phyloP scores from a whole-genome alignment of 768 basidiomycete species.

The Amyloporia xantha region DNA sequence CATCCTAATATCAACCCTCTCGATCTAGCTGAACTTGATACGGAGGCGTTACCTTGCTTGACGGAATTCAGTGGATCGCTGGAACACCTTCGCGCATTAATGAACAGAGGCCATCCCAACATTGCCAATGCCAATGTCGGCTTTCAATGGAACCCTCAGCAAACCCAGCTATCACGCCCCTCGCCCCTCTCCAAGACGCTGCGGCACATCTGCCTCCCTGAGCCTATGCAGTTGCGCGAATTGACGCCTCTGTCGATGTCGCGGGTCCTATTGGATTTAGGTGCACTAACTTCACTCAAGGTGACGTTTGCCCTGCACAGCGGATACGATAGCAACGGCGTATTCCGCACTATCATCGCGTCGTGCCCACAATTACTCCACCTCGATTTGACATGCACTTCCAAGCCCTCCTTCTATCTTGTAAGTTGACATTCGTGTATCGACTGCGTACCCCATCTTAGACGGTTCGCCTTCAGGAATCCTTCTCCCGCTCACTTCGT shows the following conservation, averaged over 20 bases:
- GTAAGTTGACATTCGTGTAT: conserved; percentile 31
- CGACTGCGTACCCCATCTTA: background rate
- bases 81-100: conserved; percentile 57
- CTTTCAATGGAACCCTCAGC: conserved; percentile 9
- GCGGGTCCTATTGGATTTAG: conserved; percentile 50
- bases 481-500: conserved; percentile 57
- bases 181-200: conserved; percentile 30
- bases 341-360: conserved; percentile 58
- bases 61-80: conserved; percentile 62
- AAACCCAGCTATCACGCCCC: conserved; percentile 20
- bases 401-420: conserved; percentile 67
- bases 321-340: conserved; percentile 61
- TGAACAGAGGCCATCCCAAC: conserved; percentile 20
- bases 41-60: conserved; percentile 40
- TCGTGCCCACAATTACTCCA: conserved; percentile 60
- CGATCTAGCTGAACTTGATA: conserved; percentile 44
- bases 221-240: conserved; percentile 62
- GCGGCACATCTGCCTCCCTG: conserved; percentile 53
- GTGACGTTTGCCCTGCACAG: conserved; percentile 66
- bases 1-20: conserved; percentile 39
- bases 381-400: conserved; percentile 59
- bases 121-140: background rate
- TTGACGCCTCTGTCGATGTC: conserved; percentile 57
- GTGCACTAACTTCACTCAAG: conserved; percentile 49
- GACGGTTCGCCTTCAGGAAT: conserved; percentile 33